Conservation (phyloP, 2,329 filamentous ascomycete genomes). For the Fusarium caatingaense region DNA sequence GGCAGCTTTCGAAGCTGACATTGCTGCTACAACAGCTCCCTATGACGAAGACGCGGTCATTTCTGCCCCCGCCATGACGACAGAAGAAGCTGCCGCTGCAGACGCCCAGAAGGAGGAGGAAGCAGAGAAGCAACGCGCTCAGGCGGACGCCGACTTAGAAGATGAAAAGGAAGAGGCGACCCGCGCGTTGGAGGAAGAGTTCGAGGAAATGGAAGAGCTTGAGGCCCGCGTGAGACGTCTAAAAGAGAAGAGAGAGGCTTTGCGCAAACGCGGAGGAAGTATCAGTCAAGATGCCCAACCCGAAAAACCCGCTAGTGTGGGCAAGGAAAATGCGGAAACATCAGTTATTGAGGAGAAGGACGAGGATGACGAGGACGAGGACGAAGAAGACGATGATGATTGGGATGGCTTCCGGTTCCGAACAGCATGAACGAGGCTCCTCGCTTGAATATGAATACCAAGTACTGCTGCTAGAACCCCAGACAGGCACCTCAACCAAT, state of each 20-base stretch:
- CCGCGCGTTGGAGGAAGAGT: constrained; percentile 78
- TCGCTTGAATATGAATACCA: not conserved
- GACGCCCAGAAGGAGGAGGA: constrained; percentile 62
- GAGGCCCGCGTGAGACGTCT: constrained; percentile 76
- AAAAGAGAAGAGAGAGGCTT: constrained; percentile 76
- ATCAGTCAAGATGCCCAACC: constrained; percentile 46
- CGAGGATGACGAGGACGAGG: constrained; percentile 62
- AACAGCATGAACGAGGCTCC: constrained; percentile 15
- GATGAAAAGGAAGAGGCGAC: constrained; percentile 82
- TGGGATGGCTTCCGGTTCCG: constrained; percentile 70
- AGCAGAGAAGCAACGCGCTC: constrained; percentile 63
- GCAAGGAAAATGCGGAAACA: constrained; percentile 48
- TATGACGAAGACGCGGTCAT: constrained; percentile 68
- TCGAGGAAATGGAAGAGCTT: constrained; percentile 84
- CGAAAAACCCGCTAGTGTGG: constrained; percentile 29
- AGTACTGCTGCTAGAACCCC: not conserved
- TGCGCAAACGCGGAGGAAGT: constrained; percentile 59
- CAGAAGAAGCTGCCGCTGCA: constrained; percentile 69
- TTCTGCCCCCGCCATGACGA: constrained; percentile 74
- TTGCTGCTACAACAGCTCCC: constrained; percentile 62
- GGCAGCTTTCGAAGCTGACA: constrained; percentile 88
- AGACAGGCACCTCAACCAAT: not conserved
- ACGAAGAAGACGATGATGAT: constrained; percentile 59
- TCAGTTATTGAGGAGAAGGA: constrained; percentile 54
- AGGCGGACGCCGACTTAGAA: constrained; percentile 66